Evolutionary conservation across 2,329 filamentous ascomycete genomes (phyloP).

Genomic region (Alternaria postmessia): DNA sequence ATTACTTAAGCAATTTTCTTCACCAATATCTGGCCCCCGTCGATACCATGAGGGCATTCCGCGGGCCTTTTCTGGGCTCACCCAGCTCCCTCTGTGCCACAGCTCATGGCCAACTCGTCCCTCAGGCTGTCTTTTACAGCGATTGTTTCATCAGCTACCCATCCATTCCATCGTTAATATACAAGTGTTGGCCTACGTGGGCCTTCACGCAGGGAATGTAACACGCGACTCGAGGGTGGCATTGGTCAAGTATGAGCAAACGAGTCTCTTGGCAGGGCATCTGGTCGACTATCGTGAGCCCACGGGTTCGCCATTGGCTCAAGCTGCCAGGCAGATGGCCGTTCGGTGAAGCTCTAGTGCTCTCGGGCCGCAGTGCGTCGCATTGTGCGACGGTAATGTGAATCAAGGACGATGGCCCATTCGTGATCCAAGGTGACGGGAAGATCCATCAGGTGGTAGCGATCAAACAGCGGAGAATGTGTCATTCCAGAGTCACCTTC

Average conservation of each 20-base stretch:
- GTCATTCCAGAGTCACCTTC: slow-evolving; percentile 31
- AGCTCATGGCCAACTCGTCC: neutral
- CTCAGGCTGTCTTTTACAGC: neutral
- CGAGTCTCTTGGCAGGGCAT: slow-evolving; percentile 21
- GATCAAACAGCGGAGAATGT: slow-evolving; percentile 25
- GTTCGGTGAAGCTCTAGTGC: slow-evolving; percentile 10
- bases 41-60: neutral
- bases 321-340: slow-evolving; percentile 11
- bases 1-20: neutral
- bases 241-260: slow-evolving; percentile 16
- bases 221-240: slow-evolving; percentile 10
- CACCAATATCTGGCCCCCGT: neutral
- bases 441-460: slow-evolving; percentile 20
- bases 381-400: slow-evolving; percentile 16
- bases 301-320: slow-evolving; percentile 12
- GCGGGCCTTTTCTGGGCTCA: neutral
- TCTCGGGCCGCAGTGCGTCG: slow-evolving; percentile 16
- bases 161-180: slow-evolving; percentile 7
- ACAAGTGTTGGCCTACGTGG: neutral
- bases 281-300: slow-evolving; percentile 12
- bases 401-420: slow-evolving; percentile 21
- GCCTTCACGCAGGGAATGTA: neutral
- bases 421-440: slow-evolving; percentile 14
- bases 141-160: slow-evolving; percentile 4
- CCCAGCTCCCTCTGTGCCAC: neutral